phyloP scores from a whole-genome alignment of 2,329 filamentous ascomycete species.

The Lomentospora prolificans region DNA sequence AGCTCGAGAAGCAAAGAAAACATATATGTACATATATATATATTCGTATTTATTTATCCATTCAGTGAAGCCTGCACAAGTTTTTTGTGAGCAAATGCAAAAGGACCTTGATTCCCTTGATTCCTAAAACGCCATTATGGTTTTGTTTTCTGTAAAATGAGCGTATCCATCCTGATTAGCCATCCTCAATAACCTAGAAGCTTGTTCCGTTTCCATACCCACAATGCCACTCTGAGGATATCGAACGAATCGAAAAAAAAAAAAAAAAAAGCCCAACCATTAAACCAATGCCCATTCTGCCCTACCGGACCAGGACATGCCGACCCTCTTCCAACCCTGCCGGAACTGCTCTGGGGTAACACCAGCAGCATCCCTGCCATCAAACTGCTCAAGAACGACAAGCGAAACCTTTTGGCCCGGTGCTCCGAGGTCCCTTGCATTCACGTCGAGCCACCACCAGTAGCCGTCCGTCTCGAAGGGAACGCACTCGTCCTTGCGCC shows the following conservation, averaged over 20 bases:
- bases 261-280: conserved; percentile 5
- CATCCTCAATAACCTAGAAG: background rate
- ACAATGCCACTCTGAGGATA: background rate
- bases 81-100: too few species aligned
- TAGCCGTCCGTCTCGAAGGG: conserved; percentile 69
- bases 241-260: background rate
- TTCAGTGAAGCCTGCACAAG: background rate
- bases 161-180: background rate
- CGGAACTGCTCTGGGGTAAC: conserved; percentile 38
- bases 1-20: background rate
- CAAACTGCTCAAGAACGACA: conserved; percentile 45
- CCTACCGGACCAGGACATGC: conserved; percentile 33
- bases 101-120: too few species aligned
- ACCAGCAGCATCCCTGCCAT: conserved; percentile 36
- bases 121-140: too few species aligned
- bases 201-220: background rate
- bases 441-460: conserved; percentile 74
- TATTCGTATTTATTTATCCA: too few species aligned
- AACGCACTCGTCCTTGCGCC: conserved; percentile 56
- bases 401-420: conserved; percentile 60
- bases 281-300: conserved; percentile 41
- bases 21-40: too few species aligned
- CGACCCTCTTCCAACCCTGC: conserved; percentile 26
- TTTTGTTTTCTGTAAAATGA: too few species aligned
- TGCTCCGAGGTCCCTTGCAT: conserved; percentile 52